Conservation (phyloP, 768 basidiomycete species). For the Leucosporidium yakuticum region DNA sequence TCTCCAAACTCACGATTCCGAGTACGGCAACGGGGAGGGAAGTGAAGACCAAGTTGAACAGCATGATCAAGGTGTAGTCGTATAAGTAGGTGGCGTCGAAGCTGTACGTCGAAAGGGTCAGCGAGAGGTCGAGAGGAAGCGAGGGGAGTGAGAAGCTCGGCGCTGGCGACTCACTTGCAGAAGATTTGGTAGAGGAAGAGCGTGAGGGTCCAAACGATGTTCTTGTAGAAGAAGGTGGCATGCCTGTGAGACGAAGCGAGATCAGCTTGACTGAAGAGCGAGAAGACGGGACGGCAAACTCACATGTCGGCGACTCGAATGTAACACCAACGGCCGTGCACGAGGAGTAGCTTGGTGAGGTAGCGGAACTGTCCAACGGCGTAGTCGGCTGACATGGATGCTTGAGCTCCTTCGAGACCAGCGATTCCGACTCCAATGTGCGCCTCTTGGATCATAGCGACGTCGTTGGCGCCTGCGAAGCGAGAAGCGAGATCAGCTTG, state of each 20-base stretch:
- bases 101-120: constrained; percentile 45
- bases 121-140: background rate
- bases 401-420: constrained; percentile 93
- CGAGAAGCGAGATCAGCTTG: background rate
- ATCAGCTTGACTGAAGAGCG: background rate
- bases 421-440: constrained; percentile 91
- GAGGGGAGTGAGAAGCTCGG: too few species aligned
- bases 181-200: constrained; percentile 92
- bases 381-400: constrained; percentile 98
- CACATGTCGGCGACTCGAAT: constrained; percentile 88
- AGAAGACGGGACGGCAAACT: constrained; percentile 25
- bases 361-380: constrained; percentile 94
- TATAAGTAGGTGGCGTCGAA: constrained; percentile 94
- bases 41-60: constrained; percentile 89
- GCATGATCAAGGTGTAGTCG: constrained; percentile 85
- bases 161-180: constrained; percentile 61
- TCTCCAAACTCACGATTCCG: constrained; percentile 57
- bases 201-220: constrained; percentile 79
- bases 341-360: constrained; percentile 79
- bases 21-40: constrained; percentile 84
- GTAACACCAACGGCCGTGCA: constrained; percentile 97
- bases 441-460: constrained; percentile 99
- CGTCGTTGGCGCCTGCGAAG: constrained; percentile 70
- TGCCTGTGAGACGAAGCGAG: constrained; percentile 46
- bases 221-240: constrained; percentile 96